A percentile compares a stretch with the other conserved stretches of the same genome.
phyloP scores from a whole-genome alignment of 495 filamentous ascomycete species.

The Penicillium paradoxum region DNA sequence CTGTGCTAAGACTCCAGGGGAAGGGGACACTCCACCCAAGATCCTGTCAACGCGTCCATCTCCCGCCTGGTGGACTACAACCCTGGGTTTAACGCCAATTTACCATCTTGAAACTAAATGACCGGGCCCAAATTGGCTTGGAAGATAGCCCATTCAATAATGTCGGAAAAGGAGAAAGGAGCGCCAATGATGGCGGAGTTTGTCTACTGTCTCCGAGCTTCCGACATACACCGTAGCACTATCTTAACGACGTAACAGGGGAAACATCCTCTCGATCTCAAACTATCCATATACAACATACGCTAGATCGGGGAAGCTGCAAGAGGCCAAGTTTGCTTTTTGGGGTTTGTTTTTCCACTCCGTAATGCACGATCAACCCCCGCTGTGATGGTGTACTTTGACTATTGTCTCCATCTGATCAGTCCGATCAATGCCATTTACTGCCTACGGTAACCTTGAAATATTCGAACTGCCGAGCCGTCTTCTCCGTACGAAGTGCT shows the following conservation, averaged over 20 bases:
- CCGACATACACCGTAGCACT: too few species aligned
- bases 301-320: constrained; percentile 7
- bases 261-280: not conserved
- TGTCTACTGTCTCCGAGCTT: too few species aligned
- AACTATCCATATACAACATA: not conserved
- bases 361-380: not conserved
- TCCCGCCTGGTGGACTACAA: constrained; percentile 20
- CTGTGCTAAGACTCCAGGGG: constrained; percentile 16
- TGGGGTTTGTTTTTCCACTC: too few species aligned
- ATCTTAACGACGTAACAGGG: not conserved
- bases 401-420: constrained; percentile 1
- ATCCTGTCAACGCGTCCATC: constrained; percentile 23
- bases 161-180: too few species aligned
- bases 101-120: too few species aligned
- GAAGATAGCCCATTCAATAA: too few species aligned
- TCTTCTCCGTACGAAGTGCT: not conserved
- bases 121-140: too few species aligned
- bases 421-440: not conserved
- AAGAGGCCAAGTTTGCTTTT: not conserved
- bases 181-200: too few species aligned
- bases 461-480: not conserved
- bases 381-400: constrained; percentile 3
- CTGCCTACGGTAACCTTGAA: not conserved
- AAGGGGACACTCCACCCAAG: constrained; percentile 20
- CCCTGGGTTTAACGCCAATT: too few species aligned